These are phyloP conservation scores for Globisporangium okanoganense DNA, from an alignment of 352 stramenopile species.

Conservation along the genomic window DNA sequence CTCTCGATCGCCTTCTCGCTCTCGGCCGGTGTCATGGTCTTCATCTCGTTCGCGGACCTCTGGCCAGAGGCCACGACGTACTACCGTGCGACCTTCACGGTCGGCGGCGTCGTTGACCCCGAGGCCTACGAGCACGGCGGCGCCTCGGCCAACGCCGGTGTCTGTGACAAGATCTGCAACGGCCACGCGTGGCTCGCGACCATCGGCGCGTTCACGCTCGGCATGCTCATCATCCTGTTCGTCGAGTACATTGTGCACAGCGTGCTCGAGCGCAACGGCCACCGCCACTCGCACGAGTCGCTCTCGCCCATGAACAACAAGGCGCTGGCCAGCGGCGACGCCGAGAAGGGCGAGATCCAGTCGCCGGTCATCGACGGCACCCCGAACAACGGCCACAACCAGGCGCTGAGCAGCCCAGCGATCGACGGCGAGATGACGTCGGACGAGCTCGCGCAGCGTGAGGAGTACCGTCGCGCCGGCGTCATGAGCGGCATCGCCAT, in stretches of 20 bases:
- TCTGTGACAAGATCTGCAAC: conserved; percentile 56
- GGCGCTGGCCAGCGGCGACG: conserved; percentile 10
- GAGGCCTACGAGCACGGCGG: conserved; percentile 66
- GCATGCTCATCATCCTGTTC: conserved; percentile 61
- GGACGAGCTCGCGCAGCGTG: conserved; percentile 15
- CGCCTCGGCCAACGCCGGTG: conserved; percentile 23
- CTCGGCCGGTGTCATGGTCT: conserved; percentile 72
- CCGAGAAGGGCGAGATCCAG: conserved; percentile 22
- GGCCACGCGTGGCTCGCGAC: conserved; percentile 62
- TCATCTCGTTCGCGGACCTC: conserved; percentile 71
- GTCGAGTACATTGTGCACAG: conserved; percentile 63
- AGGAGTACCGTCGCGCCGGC: conserved; percentile 70
- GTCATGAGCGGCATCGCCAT: conserved; percentile 92
- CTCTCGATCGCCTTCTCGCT: conserved; percentile 70
- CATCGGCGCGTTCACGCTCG: conserved; percentile 46
- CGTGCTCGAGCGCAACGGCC: conserved; percentile 31
- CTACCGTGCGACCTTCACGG: conserved; percentile 54
- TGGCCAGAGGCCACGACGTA: conserved; percentile 53
- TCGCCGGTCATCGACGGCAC: conserved; percentile 21
- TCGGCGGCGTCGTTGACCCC: conserved; percentile 43
- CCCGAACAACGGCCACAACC: not conserved
- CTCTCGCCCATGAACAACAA: conserved; percentile 22
- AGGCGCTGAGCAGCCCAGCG: conserved; percentile 4
- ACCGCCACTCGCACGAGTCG: conserved; percentile 27
- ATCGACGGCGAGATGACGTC: not conserved